Base-by-base conservation (phyloP, 2,329 filamentous ascomycete genomes). In the Aspergillus floridensis region DNA sequence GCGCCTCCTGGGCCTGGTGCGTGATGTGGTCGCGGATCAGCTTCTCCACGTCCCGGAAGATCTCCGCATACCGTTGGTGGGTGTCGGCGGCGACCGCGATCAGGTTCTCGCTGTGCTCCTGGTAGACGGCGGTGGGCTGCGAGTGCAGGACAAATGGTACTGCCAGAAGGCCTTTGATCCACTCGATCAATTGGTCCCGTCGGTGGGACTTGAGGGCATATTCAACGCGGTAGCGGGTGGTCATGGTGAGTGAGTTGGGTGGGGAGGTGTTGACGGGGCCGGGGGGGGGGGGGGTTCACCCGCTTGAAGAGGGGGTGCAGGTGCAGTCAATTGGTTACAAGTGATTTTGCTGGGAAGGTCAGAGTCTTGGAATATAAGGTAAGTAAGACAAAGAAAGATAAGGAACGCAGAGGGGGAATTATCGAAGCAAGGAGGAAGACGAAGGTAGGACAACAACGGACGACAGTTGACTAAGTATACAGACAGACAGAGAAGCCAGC, bases 141-240 rank as follows among this genome's bases (percentile, higher is more conserved):
- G 93, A 97, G 75, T 96, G 92, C 56, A 99, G 85, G 44, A 99
- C 93, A 73, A 99, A 99, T 0, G 95, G 95, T 0, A 98, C 93
- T 1, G 95, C 95, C 12, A 98, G 82, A 4, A 98, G 84, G 44
- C 89, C 91, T 79, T 99, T 98, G 81, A 98, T 91, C 93, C 93
- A 98, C 88, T 96, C 92, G 60, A 86, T 86, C 83, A 97, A 86
- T 75, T 97, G 93, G 74, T 97, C 93, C 73, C 93, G 84, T 57
- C 93, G 86, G 79, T 97, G 93, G 55, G 92, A 93, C 84, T 96
- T 44, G 19, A 47, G 48, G 21, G 26, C 76, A 91, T 88, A 92
- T 79, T 92, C 89, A 64, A 92, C 89, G 62, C 79, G 75, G 63
- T 81, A 81, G 49, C 79, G 71, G 47, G 79, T 81, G 1, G 79